Evolutionary conservation across 2,329 filamentous ascomycete genomes (phyloP).

Genomic region (Aspergillus udagawae): DNA sequence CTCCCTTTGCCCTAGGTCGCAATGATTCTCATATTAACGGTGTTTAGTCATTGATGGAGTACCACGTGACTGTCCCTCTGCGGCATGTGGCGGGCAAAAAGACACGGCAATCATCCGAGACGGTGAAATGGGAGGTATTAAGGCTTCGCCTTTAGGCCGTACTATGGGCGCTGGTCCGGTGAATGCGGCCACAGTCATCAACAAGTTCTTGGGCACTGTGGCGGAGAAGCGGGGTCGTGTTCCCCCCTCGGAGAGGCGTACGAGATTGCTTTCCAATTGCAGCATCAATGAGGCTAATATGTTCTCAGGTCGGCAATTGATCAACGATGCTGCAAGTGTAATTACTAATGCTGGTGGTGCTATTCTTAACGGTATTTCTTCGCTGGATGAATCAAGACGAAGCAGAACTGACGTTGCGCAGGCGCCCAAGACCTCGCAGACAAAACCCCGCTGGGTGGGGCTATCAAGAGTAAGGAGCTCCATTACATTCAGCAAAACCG

Average conservation of each 20-base stretch:
- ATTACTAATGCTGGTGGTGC: conserved; percentile 22
- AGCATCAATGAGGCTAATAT: conserved; percentile 7
- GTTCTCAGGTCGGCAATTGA: conserved; percentile 4
- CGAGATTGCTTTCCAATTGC: not conserved
- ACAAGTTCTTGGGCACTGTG: conserved; percentile 54
- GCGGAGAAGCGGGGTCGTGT: not conserved
- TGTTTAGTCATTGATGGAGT: conserved; percentile 58
- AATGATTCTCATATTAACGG: conserved; percentile 4
- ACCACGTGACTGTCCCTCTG: conserved; percentile 61
- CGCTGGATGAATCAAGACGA: too few species aligned
- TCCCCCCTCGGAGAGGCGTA: not conserved
- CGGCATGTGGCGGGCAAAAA: conserved; percentile 61
- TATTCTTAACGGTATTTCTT: conserved; percentile 5
- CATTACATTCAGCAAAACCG: not conserved
- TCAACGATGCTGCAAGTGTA: conserved; percentile 25
- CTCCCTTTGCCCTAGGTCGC: not conserved
- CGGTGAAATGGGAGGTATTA: conserved; percentile 52
- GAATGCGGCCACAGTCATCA: conserved; percentile 54
- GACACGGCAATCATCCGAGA: conserved; percentile 68
- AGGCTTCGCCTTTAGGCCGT: conserved; percentile 60
- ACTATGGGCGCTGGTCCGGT: conserved; percentile 59
- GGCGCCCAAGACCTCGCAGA: conserved; percentile 7
- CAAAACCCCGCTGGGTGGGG: conserved; percentile 6
- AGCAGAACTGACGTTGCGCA: not conserved
- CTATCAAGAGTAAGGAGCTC: conserved; percentile 4